phyloP scores from a whole-genome alignment of 768 basidiomycete species.

The Xanthoconium stramineum region DNA sequence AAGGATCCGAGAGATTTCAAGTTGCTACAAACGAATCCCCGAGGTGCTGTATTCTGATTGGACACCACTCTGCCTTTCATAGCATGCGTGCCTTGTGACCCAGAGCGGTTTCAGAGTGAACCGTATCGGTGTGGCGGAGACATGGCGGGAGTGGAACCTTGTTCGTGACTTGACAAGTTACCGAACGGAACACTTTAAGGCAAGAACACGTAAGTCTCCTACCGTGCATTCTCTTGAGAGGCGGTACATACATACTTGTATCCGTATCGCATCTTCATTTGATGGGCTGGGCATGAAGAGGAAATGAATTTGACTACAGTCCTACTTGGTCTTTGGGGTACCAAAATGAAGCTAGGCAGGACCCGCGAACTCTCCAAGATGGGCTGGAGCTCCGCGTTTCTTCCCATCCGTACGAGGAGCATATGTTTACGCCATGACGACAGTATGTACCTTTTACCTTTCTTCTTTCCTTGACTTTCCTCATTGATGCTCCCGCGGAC shows the following conservation, averaged over 20 bases:
- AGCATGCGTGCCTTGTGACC: not conserved
- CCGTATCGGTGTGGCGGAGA: constrained; percentile 1
- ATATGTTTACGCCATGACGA: constrained; percentile 10
- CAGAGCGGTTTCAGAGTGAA: not conserved
- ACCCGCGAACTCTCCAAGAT: not conserved
- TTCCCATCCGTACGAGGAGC: constrained; percentile 9
- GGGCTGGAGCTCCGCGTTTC: not conserved
- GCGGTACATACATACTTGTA: constrained; percentile 11
- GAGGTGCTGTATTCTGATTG: not conserved
- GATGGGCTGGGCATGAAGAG: constrained; percentile 8
- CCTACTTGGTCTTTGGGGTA: not conserved
- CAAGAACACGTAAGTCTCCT: not conserved
- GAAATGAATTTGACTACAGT: constrained; percentile 7
- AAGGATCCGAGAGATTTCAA: constrained; percentile 6
- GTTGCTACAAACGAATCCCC: not conserved
- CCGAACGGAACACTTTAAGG: constrained; percentile 10
- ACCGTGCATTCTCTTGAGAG: not conserved
- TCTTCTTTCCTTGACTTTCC: not conserved
- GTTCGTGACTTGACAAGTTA: not conserved
- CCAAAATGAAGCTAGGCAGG: not conserved
- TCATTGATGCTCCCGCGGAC: constrained; percentile 7
- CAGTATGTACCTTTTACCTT: constrained; percentile 10
- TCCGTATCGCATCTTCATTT: constrained; percentile 3
- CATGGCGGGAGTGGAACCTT: constrained; percentile 8
- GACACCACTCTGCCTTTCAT: not conserved